Percentiles rank a stretch among this genome's conserved stretches.
These are phyloP conservation scores for Ceratocystis smalleyi DNA, from an alignment of 2,329 filamentous ascomycete species.

Conservation along the genomic window DNA sequence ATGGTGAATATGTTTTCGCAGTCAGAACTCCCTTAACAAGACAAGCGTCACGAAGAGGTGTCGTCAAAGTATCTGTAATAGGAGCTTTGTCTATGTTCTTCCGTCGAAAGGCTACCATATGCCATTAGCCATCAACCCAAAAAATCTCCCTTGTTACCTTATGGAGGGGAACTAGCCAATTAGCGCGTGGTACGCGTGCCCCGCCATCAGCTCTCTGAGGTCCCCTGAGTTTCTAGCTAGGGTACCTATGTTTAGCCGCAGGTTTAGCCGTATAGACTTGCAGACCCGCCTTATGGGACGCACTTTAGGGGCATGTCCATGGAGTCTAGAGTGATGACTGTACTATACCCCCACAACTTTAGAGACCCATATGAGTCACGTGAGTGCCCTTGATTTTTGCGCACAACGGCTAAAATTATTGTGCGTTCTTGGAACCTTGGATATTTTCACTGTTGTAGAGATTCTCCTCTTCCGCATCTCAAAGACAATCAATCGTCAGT, in stretches of 20 bases:
- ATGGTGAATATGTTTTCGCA: constrained; percentile 33
- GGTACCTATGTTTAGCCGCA: background rate
- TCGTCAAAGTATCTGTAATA: constrained; percentile 13
- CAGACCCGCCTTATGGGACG: background rate
- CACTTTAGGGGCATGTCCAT: background rate
- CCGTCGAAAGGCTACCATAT: constrained; percentile 16
- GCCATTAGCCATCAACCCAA: constrained; percentile 8
- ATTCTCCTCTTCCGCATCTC: constrained; percentile 17
- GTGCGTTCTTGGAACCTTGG: constrained; percentile 14
- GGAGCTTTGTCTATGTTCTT: constrained; percentile 9
- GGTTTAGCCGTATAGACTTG: background rate
- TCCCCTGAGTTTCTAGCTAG: constrained; percentile 10
- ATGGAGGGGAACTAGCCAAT: constrained; percentile 17
- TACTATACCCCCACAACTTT: constrained; percentile 3
- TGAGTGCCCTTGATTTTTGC: constrained; percentile 16
- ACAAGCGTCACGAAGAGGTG: constrained; percentile 12
- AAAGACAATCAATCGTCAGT: constrained; percentile 18
- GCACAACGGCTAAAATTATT: constrained; percentile 17
- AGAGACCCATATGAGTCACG: constrained; percentile 12
- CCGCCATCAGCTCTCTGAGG: constrained; percentile 15
- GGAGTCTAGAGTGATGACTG: constrained; percentile 9
- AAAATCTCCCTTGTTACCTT: constrained; percentile 14
- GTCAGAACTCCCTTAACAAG: constrained; percentile 6
- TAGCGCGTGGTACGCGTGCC: constrained; percentile 16
- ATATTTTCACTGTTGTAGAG: constrained; percentile 16